A percentile compares a stretch with the other conserved stretches of the same genome.
These are phyloP conservation scores for Lentinula guzmanii DNA, from an alignment of 768 basidiomycete genomes.

Conservation along the genomic window DNA sequence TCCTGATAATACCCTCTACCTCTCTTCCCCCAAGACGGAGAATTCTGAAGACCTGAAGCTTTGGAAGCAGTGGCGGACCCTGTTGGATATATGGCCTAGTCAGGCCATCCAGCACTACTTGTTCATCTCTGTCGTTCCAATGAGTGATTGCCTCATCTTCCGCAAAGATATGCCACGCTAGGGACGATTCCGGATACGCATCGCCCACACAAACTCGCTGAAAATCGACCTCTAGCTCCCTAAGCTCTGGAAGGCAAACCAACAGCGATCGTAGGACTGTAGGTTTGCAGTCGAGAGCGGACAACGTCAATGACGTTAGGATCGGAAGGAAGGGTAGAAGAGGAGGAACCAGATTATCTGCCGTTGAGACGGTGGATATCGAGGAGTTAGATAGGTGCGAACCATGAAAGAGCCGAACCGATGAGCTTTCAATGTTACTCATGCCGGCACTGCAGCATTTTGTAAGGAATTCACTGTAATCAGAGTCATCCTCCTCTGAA, in stretches of 20 bases:
- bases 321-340: not conserved
- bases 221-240: slow-evolving; percentile 5
- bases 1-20: slow-evolving; percentile 2
- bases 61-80: not conserved
- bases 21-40: not conserved
- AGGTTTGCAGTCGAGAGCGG: slow-evolving; percentile 3
- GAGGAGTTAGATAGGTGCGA: not conserved
- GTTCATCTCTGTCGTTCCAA: not conserved
- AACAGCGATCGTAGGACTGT: not conserved
- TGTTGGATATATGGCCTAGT: not conserved
- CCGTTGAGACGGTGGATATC: not conserved
- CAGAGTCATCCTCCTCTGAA: slow-evolving; percentile 4
- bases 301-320: not conserved
- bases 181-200: not conserved
- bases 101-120: not conserved
- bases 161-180: not conserved
- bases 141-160: not conserved
- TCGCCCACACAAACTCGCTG: not conserved
- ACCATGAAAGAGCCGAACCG: not conserved
- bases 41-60: slow-evolving; percentile 2
- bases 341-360: not conserved
- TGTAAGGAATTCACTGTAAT: slow-evolving; percentile 2
- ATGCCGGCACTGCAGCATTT: slow-evolving; percentile 2
- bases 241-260: not conserved
- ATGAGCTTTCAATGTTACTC: slow-evolving; percentile 1